Conservation (phyloP, 805 yeast genomes). For the Saccharomycopsis sp. region DNA sequence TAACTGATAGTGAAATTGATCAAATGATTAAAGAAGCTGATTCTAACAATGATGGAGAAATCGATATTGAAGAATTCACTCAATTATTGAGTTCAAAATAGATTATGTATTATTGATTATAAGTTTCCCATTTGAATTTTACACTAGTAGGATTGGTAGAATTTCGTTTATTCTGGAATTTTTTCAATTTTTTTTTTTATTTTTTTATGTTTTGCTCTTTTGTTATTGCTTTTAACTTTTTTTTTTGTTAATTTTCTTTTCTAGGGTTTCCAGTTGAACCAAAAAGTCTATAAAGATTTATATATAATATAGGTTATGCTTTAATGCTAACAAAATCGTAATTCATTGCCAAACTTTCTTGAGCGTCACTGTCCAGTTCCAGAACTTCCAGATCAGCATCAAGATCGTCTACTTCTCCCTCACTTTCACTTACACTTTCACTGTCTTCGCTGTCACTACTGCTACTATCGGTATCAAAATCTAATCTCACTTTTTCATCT, state of each 20-base stretch:
- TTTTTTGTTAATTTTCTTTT: neutral
- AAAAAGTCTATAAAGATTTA: neutral
- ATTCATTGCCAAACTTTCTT: neutral
- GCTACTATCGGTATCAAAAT: slow-evolving; percentile 4
- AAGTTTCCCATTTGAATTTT: neutral
- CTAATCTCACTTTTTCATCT: neutral
- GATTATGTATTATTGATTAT: neutral
- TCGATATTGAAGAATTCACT: slow-evolving; percentile 94
- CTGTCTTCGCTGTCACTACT: neutral
- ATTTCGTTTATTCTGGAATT: neutral
- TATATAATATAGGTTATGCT: neutral
- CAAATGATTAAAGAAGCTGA: slow-evolving; percentile 97
- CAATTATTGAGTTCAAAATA: slow-evolving; percentile 76
- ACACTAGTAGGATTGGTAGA: neutral
- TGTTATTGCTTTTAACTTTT: neutral
- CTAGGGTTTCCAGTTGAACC: neutral
- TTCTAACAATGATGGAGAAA: slow-evolving; percentile 93
- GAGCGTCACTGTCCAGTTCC: neutral
- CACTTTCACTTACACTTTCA: slow-evolving; percentile 1
- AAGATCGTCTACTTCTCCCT: neutral
- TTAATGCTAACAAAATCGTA: neutral
- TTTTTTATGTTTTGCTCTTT: neutral
- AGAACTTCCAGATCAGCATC: neutral
- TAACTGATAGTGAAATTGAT: slow-evolving; percentile 94
- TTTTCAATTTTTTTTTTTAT: neutral